Evolutionary conservation across 345 rosid species (phyloP).

Genomic region (Camelina hispida): DNA sequence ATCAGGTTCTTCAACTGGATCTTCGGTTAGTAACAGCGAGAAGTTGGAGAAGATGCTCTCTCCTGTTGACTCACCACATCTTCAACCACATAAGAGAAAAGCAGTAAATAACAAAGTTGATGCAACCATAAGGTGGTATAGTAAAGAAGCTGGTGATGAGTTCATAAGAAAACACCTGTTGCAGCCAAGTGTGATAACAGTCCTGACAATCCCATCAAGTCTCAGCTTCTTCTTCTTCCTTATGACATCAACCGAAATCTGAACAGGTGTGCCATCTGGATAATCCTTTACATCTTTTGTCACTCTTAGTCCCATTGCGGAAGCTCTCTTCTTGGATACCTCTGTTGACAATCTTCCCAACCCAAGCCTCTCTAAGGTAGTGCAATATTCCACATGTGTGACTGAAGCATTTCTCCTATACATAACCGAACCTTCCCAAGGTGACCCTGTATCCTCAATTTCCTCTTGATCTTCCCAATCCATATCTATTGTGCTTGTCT

Average conservation of each 20-base stretch:
- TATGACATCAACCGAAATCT: conserved; percentile 68
- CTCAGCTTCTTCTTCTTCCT: conserved; percentile 65
- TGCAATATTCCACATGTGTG: conserved; percentile 81
- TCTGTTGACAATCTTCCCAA: conserved; percentile 68
- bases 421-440: conserved; percentile 91
- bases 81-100: conserved; percentile 40
- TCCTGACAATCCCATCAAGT: conserved; percentile 88
- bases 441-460: conserved; percentile 58
- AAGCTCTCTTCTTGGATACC: conserved; percentile 73
- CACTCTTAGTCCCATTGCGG: conserved; percentile 79
- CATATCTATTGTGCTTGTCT: conserved; percentile 49
- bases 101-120: not conserved
- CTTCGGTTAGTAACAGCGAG: conserved; percentile 68
- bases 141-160: not conserved
- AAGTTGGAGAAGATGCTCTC: conserved; percentile 79
- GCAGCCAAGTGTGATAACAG: conserved; percentile 79
- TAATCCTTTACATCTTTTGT: conserved; percentile 89
- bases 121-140: conserved; percentile 1
- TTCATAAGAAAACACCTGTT: conserved; percentile 60
- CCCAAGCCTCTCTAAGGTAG: conserved; percentile 97
- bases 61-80: conserved; percentile 79
- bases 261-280: conserved; percentile 92
- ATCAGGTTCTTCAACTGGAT: conserved; percentile 75
- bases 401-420: conserved; percentile 75
- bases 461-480: conserved; percentile 68